Percentiles rank a stretch among this genome's conserved stretches.
Conservation (phyloP, 371 early-diverging fungal species). For the Rhizomucor pusillus region DNA sequence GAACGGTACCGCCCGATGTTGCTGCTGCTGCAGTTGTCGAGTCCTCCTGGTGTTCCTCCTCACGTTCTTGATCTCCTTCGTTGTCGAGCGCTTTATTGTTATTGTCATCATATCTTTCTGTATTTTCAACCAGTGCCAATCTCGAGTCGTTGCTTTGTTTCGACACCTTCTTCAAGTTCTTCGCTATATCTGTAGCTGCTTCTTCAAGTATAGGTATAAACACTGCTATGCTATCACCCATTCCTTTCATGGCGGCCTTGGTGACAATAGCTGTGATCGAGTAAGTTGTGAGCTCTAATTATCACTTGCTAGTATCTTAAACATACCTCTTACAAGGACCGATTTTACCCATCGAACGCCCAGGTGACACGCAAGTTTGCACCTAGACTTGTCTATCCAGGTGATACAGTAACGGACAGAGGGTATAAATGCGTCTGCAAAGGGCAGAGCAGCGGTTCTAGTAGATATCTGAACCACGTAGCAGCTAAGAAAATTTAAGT, state of each 20-base stretch:
- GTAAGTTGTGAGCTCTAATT: background rate
- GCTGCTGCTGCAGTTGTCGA: too few relatives aligned
- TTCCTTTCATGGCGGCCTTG: slow-evolving; percentile 40
- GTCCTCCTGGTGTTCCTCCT: too few relatives aligned
- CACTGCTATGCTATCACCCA: slow-evolving; percentile 26
- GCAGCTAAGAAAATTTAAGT: slow-evolving; percentile 18
- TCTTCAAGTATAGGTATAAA: slow-evolving; percentile 27
- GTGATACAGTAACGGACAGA: slow-evolving; percentile 57
- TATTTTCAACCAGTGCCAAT: too few relatives aligned
- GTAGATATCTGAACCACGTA: slow-evolving; percentile 46
- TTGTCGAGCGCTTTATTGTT: too few relatives aligned
- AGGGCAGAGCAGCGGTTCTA: slow-evolving; percentile 51
- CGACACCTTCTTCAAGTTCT: too few relatives aligned
- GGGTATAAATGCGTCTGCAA: slow-evolving; percentile 62
- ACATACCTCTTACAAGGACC: slow-evolving; percentile 52
- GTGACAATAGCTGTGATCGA: slow-evolving; percentile 23
- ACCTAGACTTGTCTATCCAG: slow-evolving; percentile 36
- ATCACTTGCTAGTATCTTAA: background rate
- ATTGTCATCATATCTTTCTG: too few relatives aligned
- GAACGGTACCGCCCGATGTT: too few relatives aligned
- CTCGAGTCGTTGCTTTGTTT: too few relatives aligned
- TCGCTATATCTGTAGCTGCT: background rate
- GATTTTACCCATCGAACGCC: slow-evolving; percentile 59
- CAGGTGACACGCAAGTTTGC: slow-evolving; percentile 47
- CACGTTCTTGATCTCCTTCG: too few relatives aligned